phyloP scores from a whole-genome alignment of 495 filamentous ascomycete species.

The Beverwykella pulmonaria region DNA sequence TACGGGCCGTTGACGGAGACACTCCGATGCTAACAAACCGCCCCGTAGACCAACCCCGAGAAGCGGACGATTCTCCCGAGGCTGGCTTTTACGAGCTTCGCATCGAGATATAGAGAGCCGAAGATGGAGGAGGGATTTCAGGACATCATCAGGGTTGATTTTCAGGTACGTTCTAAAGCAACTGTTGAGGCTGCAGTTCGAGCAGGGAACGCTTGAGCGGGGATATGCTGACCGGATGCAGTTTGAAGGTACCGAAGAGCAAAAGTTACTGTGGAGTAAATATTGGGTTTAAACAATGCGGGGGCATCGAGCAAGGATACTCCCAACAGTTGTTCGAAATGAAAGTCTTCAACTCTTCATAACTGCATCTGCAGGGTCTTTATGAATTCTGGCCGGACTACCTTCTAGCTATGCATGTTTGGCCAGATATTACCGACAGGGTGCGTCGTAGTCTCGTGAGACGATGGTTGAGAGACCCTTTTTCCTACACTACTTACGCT shows the following conservation, averaged over 20 bases:
- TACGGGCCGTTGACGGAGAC: background rate
- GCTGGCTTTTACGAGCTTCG: conserved; percentile 77
- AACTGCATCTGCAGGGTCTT: background rate
- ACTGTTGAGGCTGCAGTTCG: background rate
- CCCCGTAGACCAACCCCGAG: conserved; percentile 76
- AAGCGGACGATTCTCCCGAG: conserved; percentile 70
- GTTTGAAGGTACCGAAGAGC: conserved; percentile 61
- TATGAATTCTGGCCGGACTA: background rate
- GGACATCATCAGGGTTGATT: conserved; percentile 71
- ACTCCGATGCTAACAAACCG: conserved; percentile 24
- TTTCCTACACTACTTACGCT: no score
- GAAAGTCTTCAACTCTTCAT: background rate
- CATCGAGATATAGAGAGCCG: conserved; percentile 69
- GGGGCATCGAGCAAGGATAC: background rate
- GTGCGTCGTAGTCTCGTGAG: no score
- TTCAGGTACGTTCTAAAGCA: conserved; percentile 53
- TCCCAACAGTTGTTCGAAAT: background rate
- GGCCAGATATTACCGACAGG: background rate
- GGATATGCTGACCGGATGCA: conserved; percentile 27
- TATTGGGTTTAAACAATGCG: conserved; percentile 66
- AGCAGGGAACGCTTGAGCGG: background rate
- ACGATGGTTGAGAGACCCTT: no score
- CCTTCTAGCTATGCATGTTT: background rate
- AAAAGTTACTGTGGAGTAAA: conserved; percentile 63
- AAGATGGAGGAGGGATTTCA: conserved; percentile 78